Percentiles rank a stretch among this genome's conserved stretches.
These are phyloP conservation scores for Botryotinia convoluta DNA, from an alignment of 2,329 filamentous ascomycete genomes.

Conservation along the genomic window DNA sequence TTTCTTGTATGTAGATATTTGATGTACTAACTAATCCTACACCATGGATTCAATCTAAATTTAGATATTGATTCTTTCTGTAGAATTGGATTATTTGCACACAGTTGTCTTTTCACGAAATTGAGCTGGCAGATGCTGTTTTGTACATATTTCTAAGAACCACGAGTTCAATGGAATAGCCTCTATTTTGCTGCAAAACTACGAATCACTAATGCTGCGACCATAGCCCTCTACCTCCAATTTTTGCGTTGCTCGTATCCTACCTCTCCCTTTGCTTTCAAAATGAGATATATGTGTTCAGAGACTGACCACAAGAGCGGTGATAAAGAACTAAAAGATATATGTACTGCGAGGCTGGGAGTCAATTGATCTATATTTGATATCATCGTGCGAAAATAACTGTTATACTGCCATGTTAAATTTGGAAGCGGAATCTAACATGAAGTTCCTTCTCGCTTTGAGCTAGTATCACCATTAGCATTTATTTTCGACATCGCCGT, in stretches of 20 bases:
- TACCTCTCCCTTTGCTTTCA: background rate
- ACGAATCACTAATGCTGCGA: background rate
- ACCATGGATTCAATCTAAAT: background rate
- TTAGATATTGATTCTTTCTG: background rate
- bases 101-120: background rate
- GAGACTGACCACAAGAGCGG: rapidly evolving
- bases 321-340: background rate
- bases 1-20: background rate
- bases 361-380: background rate
- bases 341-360: background rate
- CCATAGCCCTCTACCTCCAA: background rate
- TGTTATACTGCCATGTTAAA: background rate
- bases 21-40: background rate
- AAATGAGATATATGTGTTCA: background rate
- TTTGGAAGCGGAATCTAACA: background rate
- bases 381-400: background rate
- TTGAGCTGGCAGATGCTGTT: background rate
- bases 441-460: background rate
- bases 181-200: background rate
- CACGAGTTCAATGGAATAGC: background rate
- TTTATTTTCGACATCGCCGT: background rate
- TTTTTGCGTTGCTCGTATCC: background rate
- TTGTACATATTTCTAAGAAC: background rate
- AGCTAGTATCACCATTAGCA: background rate
- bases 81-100: background rate